These are phyloP conservation scores for Talaromyces sp. DNA, from an alignment of 2,329 filamentous ascomycete genomes.

Conservation along the genomic window DNA sequence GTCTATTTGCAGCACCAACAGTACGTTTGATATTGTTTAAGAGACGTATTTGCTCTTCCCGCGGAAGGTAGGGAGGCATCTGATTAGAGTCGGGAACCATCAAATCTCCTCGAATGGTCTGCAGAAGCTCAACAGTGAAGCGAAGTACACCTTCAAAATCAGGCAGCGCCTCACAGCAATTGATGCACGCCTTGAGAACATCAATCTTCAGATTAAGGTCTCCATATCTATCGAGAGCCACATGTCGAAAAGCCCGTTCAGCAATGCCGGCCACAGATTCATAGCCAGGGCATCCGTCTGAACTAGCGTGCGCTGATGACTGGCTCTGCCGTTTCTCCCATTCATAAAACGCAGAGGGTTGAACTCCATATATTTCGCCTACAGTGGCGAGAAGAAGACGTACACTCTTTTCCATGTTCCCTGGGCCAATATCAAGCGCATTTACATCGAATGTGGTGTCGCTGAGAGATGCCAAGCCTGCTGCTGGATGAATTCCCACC, in stretches of 20 bases:
- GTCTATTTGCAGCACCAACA: slow-evolving; percentile 71
- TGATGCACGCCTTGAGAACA: slow-evolving; percentile 84
- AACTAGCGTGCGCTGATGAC: slow-evolving; percentile 20
- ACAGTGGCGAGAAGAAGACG: slow-evolving; percentile 41
- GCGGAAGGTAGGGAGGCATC: slow-evolving; percentile 68
- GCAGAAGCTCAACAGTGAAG: slow-evolving; percentile 81
- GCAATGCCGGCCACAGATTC: slow-evolving; percentile 44
- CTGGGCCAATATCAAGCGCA: slow-evolving; percentile 44
- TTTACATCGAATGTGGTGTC: slow-evolving; percentile 51
- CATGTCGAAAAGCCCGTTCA: slow-evolving; percentile 50
- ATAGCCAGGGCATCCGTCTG: slow-evolving; percentile 27
- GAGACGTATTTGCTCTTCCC: slow-evolving; percentile 84
- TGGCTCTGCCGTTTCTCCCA: slow-evolving; percentile 33
- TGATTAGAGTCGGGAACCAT: slow-evolving; percentile 71
- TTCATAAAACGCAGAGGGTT: slow-evolving; percentile 39
- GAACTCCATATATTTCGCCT: slow-evolving; percentile 45
- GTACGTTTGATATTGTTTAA: slow-evolving; percentile 84
- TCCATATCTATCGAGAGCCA: slow-evolving; percentile 64
- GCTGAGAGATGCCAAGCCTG: slow-evolving; percentile 75
- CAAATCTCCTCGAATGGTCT: slow-evolving; percentile 74
- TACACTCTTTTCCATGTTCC: slow-evolving; percentile 47
- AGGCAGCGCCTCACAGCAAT: slow-evolving; percentile 89
- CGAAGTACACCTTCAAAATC: slow-evolving; percentile 88
- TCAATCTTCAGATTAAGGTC: slow-evolving; percentile 81
- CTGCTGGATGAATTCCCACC: slow-evolving; percentile 90